Evolutionary conservation across 805 yeast genomes (phyloP), one percentile per base, ranked within the genome.

Genomic region (Diddensiella transvaalensis): DNA sequence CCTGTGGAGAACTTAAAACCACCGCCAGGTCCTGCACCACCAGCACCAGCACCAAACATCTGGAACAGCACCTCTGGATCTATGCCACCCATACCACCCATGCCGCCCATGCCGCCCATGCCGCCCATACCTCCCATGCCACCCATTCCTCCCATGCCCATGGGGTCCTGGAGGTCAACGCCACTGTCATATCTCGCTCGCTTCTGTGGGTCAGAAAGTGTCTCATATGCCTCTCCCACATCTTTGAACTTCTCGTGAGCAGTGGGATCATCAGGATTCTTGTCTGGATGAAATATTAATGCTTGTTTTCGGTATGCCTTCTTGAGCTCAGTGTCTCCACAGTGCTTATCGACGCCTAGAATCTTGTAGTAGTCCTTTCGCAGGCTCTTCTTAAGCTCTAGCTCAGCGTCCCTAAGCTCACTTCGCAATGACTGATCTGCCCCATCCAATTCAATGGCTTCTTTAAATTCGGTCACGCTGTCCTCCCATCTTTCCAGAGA

Each of bases 211-310:
- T 90, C 97, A 8, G 87, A 78, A 52, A 90, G 75, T 3, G 86
- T 75, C 68, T 91, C 97, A 66, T 90, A 80, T 4, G 97, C 96
- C 52, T 80, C 79, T 3, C 91, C 82, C 61, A 88, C 77, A 66
- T 88, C 96, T 70, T 91, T 91, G 70, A 91, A 91, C 71, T 87
- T 89, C 65, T 91, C 98, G 46, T 95, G 93, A 13, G 96, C 96
- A 65, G 85, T 95, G 46, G 63, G 73, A 43, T 60, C 59, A 40
- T 67, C 70, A 10, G 78, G 80, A 61, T 86, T 83, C 69, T 87
- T 87, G 62, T 87, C 96, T 0, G 96, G 96, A 63, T 87, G 96
- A 60, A 77, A 77, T 53, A 70, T 72, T 50, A 86, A 73, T 2
- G 95, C 95, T 56, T 80, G 75, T 59, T 78, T 80, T 58, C 89